Percentiles rank a stretch among this genome's conserved stretches.
Conservation (phyloP, 208 protist genomes). For the Herpetomonas muscarum region DNA sequence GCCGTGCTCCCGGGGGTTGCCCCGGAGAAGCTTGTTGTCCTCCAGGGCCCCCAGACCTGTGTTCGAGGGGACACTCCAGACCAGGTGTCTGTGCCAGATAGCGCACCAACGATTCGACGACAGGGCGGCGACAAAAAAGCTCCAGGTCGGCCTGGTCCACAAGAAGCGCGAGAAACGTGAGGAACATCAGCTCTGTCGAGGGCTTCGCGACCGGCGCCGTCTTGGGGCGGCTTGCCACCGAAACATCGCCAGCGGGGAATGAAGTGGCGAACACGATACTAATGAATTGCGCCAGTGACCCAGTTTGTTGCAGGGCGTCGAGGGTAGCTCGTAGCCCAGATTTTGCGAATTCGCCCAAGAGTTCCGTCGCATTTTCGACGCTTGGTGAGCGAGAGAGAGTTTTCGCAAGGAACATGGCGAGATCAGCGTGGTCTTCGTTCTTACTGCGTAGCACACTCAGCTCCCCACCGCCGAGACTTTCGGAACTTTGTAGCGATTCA, state of each 20-base stretch:
- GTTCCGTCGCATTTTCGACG: slow-evolving; percentile 19
- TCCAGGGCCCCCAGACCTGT: too few species aligned
- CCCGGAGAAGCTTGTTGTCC: too few species aligned
- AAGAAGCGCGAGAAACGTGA: background rate
- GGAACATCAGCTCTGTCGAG: background rate
- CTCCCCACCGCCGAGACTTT: slow-evolving; percentile 43
- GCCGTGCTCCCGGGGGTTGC: too few species aligned
- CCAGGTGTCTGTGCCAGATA: background rate
- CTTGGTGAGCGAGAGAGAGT: slow-evolving; percentile 28
- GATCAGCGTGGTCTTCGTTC: slow-evolving; percentile 72
- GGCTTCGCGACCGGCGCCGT: too few species aligned
- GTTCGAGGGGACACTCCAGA: too few species aligned
- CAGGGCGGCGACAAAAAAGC: background rate
- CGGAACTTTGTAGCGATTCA: slow-evolving; percentile 7
- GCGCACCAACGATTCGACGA: background rate
- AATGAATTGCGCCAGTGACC: slow-evolving; percentile 35
- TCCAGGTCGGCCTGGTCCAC: background rate
- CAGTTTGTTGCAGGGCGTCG: slow-evolving; percentile 46
- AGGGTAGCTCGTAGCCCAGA: slow-evolving; percentile 11
- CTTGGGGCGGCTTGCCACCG: background rate
- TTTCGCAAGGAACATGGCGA: slow-evolving; percentile 60
- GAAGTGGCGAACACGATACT: slow-evolving; percentile 19
- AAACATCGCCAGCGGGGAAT: background rate
- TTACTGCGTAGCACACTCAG: slow-evolving; percentile 57
- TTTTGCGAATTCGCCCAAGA: slow-evolving; percentile 31